These are phyloP conservation scores for Talaromyces funiculosus DNA, from an alignment of 2,329 filamentous ascomycete species.

Conservation along the genomic window DNA sequence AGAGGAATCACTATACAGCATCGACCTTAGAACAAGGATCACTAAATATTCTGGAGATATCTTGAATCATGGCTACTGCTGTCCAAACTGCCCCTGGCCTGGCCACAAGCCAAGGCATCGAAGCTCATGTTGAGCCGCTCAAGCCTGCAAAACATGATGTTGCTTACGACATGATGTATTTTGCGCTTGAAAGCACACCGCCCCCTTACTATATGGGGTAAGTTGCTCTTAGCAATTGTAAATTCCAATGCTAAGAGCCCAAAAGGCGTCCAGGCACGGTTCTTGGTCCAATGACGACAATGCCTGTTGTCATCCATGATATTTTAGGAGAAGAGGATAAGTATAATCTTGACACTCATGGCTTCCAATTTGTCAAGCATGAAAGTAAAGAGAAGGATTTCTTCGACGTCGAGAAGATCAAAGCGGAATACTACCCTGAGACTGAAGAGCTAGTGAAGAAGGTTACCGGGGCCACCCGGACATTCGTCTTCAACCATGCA, in stretches of 20 bases:
- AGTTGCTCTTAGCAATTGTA: neutral
- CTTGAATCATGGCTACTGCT: neutral
- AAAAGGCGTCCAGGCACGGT: neutral
- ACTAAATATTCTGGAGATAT: neutral
- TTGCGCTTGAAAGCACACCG: neutral
- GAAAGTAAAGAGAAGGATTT: conserved; percentile 31
- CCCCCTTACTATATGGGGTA: neutral
- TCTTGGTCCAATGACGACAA: neutral
- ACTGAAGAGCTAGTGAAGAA: conserved; percentile 31
- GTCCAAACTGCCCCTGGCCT: neutral
- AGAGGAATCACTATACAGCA: neutral
- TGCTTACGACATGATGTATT: neutral
- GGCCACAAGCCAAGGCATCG: neutral
- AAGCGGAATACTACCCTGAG: conserved; percentile 30
- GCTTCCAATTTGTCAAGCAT: conserved; percentile 35
- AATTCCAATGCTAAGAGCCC: neutral
- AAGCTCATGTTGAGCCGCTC: neutral
- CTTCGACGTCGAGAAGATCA: conserved; percentile 31
- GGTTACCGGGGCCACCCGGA: conserved; percentile 48
- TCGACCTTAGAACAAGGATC: neutral
- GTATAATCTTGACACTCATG: conserved; percentile 39
- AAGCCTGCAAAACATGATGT: neutral
- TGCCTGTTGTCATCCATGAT: conserved; percentile 32
- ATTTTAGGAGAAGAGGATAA: conserved; percentile 41
- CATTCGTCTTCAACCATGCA: conserved; percentile 61